Evolutionary conservation across 1,139 yeast species (phyloP), one percentile per base, ranked within the genome.

Genomic region (Chernovozyma sophiae-reginae): DNA sequence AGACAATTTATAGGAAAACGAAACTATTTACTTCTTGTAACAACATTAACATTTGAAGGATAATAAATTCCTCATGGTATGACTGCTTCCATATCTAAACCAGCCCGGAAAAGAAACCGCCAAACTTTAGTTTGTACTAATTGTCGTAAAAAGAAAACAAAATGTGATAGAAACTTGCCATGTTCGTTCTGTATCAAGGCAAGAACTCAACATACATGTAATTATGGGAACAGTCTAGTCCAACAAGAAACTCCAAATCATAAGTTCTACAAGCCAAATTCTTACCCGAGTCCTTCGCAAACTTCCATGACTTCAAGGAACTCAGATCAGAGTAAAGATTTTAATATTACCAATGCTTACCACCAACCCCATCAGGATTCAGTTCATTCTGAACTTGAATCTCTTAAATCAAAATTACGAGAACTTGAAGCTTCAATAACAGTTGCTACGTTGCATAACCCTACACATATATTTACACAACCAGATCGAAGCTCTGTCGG

Each of bases 401-500:
- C 18, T 11, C 35, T 43, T 22, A 37, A 31, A 29, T 32, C 20
- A 30, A 38, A 24, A 25, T 38, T 20, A 4, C 33, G 28, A 20
- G 44, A 41, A 23, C 34, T 43, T 12, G 46, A 43, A 32, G 43
- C 46, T n/a, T 39, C 45, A 11, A 40, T 42, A 7, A 35, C 43
- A 4, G 41, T 38, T 4, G 44, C 37, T 4, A 33, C 25, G 6
- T 24, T 37, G 35, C 35, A 35, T 19, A 26, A 26, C 29, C 29
- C 29, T 6, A 16, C 6, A 6, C 23, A 20, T 20, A n/a, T n/a
- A n/a, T n/a, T n/a, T n/a, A n/a, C n/a, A n/a, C n/a, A n/a, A n/a
- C n/a, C n/a, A n/a, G n/a, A n/a, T n/a, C n/a, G n/a, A n/a, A n/a
- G n/a, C n/a, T n/a, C n/a, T n/a, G n/a, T n/a, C n/a, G n/a, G n/a